phyloP scores from a whole-genome alignment of 495 filamentous ascomycete species.

The Durotheca rogersii region DNA sequence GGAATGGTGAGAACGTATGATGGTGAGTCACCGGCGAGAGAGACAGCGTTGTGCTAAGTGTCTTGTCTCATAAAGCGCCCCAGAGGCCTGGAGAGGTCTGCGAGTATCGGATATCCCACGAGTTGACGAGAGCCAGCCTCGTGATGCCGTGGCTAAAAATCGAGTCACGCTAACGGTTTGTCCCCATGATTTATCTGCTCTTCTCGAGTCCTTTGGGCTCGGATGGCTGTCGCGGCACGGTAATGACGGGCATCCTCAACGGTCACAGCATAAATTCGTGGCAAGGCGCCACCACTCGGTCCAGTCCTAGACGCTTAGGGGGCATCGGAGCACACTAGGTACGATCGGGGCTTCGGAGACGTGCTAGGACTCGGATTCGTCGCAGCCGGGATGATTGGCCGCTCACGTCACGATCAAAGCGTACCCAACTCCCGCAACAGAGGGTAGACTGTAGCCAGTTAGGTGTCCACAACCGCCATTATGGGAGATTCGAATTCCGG shows the following conservation, averaged over 20 bases:
- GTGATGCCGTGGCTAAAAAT: constrained; percentile 15
- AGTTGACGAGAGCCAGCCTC: constrained; percentile 38
- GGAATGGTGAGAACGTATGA: constrained; percentile 3
- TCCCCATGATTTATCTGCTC: constrained; percentile 38
- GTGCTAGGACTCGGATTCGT: constrained; percentile 1
- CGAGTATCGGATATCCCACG: constrained; percentile 30
- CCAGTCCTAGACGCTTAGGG: too few relatives aligned
- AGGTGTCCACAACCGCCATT: too few relatives aligned
- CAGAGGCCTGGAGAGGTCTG: constrained; percentile 28
- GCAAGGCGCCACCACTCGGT: constrained; percentile 28
- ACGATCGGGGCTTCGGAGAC: too few relatives aligned
- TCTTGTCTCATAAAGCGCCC: constrained; percentile 10
- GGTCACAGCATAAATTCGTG: too few relatives aligned
- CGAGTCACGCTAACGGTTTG: constrained; percentile 13
- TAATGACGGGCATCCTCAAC: constrained; percentile 31
- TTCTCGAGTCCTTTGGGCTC: constrained; percentile 43
- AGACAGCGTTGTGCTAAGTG: constrained; percentile 20
- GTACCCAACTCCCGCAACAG: background rate
- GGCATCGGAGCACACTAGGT: too few relatives aligned
- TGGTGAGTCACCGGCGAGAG: constrained; percentile 10
- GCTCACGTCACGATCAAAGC: background rate
- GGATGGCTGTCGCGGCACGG: constrained; percentile 38
- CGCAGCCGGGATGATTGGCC: constrained; percentile 7
- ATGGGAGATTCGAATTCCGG: background rate
- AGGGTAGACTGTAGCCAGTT: background rate